These are phyloP conservation scores for Ambrosia trifida DNA, from an alignment of 129 eudicot species.

Conservation along the genomic window DNA sequence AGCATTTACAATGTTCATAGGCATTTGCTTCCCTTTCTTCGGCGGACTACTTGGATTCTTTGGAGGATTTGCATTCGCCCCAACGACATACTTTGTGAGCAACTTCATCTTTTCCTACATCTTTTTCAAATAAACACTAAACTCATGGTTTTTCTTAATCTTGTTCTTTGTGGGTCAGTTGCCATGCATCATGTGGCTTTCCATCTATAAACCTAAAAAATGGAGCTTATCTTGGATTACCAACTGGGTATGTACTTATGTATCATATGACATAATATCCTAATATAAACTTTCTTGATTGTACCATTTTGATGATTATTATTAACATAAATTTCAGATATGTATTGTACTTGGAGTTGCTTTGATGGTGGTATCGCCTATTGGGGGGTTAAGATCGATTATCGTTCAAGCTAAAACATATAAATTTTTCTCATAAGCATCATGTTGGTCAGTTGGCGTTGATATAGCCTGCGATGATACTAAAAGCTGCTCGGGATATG, in stretches of 20 bases:
- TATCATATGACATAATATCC: neutral
- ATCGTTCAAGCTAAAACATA: slow-evolving; percentile 64
- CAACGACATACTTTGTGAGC: slow-evolving; percentile 70
- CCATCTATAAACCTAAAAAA: slow-evolving; percentile 66
- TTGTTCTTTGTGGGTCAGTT: slow-evolving; percentile 46
- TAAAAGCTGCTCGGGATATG: slow-evolving; percentile 5
- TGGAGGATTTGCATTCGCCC: slow-evolving; percentile 79
- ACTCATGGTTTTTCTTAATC: neutral
- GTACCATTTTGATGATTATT: neutral
- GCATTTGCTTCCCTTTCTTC: slow-evolving; percentile 65
- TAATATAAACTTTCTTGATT: neutral
- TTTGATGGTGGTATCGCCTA: slow-evolving; percentile 76
- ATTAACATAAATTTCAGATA: slow-evolving; percentile 43
- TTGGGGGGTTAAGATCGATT: slow-evolving; percentile 74
- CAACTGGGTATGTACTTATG: slow-evolving; percentile 62
- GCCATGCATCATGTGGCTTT: slow-evolving; percentile 92
- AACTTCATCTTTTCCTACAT: slow-evolving; percentile 1
- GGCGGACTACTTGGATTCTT: slow-evolving; percentile 68
- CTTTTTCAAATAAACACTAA: neutral
- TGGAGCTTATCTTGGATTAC: slow-evolving; percentile 69
- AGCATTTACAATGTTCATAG: slow-evolving; percentile 67
- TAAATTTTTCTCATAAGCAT: slow-evolving; percentile 57
- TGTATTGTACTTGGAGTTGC: slow-evolving; percentile 65
- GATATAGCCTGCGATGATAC: slow-evolving; percentile 15
- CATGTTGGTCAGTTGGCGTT: neutral